Percentiles rank a stretch among this genome's conserved stretches.
Conservation (phyloP, 2,329 filamentous ascomycete genomes). For the Epicoccum nigrum region DNA sequence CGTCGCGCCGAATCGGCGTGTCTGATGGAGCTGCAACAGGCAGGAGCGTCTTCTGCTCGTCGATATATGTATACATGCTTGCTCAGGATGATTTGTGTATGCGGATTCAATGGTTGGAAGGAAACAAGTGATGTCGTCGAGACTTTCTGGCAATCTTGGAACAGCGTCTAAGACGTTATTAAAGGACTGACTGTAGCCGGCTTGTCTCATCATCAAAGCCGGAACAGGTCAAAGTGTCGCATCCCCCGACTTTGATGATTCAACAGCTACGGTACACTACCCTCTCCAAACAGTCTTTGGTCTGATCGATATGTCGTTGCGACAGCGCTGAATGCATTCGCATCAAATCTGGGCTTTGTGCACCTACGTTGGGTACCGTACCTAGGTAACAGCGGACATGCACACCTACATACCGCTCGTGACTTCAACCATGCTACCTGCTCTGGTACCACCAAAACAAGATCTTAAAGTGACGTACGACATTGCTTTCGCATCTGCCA, state of each 20-base stretch:
- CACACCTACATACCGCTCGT: too few relatives aligned
- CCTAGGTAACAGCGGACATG: too few relatives aligned
- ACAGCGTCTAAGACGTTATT: neutral
- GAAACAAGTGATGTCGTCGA: neutral
- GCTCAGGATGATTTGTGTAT: neutral
- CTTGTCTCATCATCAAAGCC: slow-evolving; percentile 9
- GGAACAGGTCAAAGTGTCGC: neutral
- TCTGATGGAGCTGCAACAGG: neutral
- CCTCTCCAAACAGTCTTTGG: neutral
- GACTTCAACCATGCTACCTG: too few relatives aligned
- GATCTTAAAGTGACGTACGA: too few relatives aligned
- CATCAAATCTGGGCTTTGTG: too few relatives aligned
- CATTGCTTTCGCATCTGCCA: too few relatives aligned
- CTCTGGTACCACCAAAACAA: too few relatives aligned
- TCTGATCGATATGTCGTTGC: neutral
- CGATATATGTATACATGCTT: slow-evolving; percentile 1
- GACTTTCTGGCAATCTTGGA: neutral
- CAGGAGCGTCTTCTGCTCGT: slow-evolving; percentile 13
- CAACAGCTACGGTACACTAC: neutral
- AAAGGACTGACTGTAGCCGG: neutral
- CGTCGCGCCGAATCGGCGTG: neutral
- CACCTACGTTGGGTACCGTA: too few relatives aligned
- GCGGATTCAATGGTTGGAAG: neutral
- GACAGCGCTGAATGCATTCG: neutral
- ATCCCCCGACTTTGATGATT: neutral